phyloP scores from a whole-genome alignment of 2,329 filamentous ascomycete species.

The Cercospora sesami region DNA sequence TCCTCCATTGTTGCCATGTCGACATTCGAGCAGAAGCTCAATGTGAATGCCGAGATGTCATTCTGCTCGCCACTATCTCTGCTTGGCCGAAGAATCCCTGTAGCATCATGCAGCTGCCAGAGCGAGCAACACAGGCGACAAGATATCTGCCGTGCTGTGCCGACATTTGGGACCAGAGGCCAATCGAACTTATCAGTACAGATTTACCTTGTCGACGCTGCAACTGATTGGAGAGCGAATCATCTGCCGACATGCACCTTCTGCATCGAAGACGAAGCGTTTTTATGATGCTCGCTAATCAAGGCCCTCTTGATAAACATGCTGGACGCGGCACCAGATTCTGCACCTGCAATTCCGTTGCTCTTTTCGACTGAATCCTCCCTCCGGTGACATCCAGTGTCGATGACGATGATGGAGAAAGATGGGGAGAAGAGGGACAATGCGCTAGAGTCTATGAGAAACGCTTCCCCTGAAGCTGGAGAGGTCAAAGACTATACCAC shows the following conservation, averaged over 20 bases:
- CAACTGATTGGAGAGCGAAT: not conserved
- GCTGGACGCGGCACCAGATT: not conserved
- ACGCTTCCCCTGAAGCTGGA: conserved; percentile 19
- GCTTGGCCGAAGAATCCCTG: conserved; percentile 9
- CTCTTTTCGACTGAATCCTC: not conserved
- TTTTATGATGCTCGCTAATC: no score
- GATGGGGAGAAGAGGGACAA: conserved; percentile 26
- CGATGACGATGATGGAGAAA: conserved; percentile 22
- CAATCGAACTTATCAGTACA: not conserved
- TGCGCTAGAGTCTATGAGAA: conserved; percentile 3
- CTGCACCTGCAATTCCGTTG: not conserved
- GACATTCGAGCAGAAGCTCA: not conserved
- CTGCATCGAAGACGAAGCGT: not conserved
- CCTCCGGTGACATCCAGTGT: not conserved
- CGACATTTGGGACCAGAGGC: not conserved
- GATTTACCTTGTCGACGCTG: not conserved
- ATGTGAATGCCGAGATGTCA: not conserved
- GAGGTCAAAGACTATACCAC: conserved; percentile 32
- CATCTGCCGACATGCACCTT: not conserved
- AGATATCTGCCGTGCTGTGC: not conserved
- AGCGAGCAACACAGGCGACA: conserved; percentile 9
- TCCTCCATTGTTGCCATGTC: no score
- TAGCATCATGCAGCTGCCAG: conserved; percentile 7
- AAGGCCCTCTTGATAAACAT: no score
- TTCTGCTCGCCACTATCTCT: conserved; percentile 2